Percentiles rank a stretch among this genome's conserved stretches.
These are phyloP conservation scores for Protomyces arabidopsidicola DNA, from an alignment of 1,139 yeast genomes.

Conservation along the genomic window DNA sequence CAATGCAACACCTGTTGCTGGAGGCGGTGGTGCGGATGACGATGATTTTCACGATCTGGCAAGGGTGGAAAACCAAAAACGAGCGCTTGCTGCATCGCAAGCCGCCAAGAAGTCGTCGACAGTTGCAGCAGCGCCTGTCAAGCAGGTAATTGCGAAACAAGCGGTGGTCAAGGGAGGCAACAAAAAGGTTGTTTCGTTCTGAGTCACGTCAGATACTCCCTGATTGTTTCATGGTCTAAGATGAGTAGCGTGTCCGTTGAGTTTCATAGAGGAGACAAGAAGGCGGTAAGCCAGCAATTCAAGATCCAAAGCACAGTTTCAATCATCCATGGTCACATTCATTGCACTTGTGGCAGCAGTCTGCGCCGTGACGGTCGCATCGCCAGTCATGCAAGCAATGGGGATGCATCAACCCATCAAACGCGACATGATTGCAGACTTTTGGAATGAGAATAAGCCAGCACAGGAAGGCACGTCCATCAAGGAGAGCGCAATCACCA, in stretches of 20 bases:
- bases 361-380: background rate
- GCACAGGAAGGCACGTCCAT: background rate
- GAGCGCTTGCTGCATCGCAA: background rate
- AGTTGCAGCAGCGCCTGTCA: background rate
- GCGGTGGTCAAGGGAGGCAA: background rate
- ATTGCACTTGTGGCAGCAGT: background rate
- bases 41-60: slow-evolving; percentile 29
- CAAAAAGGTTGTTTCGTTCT: background rate
- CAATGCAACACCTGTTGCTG: background rate
- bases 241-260: background rate
- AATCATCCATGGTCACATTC: background rate
- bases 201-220: background rate
- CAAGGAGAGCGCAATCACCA: no score
- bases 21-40: slow-evolving; percentile 27
- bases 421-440: background rate
- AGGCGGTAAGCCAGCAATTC: no score
- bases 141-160: background rate
- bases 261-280: background rate
- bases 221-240: background rate
- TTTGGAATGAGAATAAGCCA: background rate
- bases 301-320: background rate
- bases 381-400: background rate
- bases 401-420: background rate
- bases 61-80: background rate
- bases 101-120: background rate